Percentiles rank a stretch among this genome's conserved stretches.
These are phyloP conservation scores for Mortierella sp. DNA, from an alignment of 371 early-diverging fungal species.

Conservation along the genomic window DNA sequence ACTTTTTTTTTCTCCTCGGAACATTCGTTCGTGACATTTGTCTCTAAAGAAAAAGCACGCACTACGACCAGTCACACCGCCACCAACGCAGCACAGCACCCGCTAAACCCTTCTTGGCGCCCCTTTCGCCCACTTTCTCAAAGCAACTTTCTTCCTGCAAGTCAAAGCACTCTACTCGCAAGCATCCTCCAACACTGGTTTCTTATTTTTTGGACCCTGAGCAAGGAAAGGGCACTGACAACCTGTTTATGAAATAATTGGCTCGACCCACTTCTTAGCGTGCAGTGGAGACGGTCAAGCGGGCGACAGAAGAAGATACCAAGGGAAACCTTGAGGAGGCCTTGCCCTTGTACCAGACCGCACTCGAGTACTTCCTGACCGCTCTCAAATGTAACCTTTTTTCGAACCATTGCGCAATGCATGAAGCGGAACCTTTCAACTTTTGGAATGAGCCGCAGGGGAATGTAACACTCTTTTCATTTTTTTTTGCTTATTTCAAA, in stretches of 20 bases:
- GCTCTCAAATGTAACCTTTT: slow-evolving; percentile 89
- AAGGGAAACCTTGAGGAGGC: slow-evolving; percentile 94
- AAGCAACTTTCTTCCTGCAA: slow-evolving; percentile 50
- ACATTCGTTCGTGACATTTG: too few relatives aligned
- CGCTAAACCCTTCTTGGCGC: background rate
- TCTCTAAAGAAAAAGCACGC: too few relatives aligned
- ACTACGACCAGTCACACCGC: too few relatives aligned
- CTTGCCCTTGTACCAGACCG: slow-evolving; percentile 86
- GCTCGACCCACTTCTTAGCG: too few relatives aligned
- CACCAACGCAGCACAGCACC: too few relatives aligned
- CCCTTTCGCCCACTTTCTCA: background rate
- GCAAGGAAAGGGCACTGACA: too few relatives aligned
- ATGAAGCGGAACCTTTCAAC: background rate
- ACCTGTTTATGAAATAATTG: too few relatives aligned
- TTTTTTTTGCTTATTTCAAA: too few relatives aligned
- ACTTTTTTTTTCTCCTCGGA: too few relatives aligned
- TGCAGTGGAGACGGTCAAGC: slow-evolving; percentile 90
- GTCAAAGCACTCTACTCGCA: background rate
- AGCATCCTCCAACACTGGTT: too few relatives aligned
- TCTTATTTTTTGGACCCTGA: too few relatives aligned
- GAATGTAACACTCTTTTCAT: background rate
- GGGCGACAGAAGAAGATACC: slow-evolving; percentile 94
- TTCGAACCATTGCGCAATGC: background rate
- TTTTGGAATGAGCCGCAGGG: background rate
- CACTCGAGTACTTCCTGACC: slow-evolving; percentile 93